phyloP scores from a whole-genome alignment of 169 alveolate species.

The Theileria equi region DNA sequence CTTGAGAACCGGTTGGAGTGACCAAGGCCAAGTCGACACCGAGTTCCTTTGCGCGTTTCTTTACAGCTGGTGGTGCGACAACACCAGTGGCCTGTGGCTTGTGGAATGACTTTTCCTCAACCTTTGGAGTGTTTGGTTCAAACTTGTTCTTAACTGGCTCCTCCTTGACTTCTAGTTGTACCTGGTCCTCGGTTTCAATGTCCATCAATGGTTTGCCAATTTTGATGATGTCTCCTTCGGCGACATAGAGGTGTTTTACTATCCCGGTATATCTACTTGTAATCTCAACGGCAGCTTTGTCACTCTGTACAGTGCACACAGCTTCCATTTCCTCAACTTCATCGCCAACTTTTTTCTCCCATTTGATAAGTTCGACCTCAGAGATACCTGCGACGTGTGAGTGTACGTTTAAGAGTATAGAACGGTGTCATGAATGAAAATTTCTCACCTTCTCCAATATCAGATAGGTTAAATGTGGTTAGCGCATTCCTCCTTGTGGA shows the following conservation, averaged over 20 bases:
- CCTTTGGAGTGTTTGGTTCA: not conserved
- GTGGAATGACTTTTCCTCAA: not conserved
- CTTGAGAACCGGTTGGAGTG: conserved; percentile 62
- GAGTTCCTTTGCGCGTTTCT: conserved; percentile 66
- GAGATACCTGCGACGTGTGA: conserved; percentile 74
- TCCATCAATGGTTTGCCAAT: conserved; percentile 81
- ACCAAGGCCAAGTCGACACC: conserved; percentile 62
- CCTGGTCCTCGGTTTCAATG: conserved; percentile 70
- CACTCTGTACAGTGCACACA: conserved; percentile 90
- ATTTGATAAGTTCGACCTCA: conserved; percentile 89
- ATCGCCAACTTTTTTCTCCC: conserved; percentile 89
- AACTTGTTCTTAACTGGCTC: too few species aligned
- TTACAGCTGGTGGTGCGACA: conserved; percentile 65
- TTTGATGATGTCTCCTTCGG: conserved; percentile 79
- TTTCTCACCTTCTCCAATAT: conserved; percentile 80
- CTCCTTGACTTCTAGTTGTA: too few species aligned
- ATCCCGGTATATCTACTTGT: conserved; percentile 89
- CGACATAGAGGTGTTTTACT: conserved; percentile 79
- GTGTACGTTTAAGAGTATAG: not conserved
- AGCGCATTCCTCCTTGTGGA: conserved; percentile 57
- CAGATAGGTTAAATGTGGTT: conserved; percentile 80
- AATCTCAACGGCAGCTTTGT: conserved; percentile 91
- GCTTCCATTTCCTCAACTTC: conserved; percentile 89
- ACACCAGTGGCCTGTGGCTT: conserved; percentile 1
- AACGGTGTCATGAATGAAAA: not conserved